Conservation (phyloP, 2,329 filamentous ascomycete species). For the Lachnellula arida region DNA sequence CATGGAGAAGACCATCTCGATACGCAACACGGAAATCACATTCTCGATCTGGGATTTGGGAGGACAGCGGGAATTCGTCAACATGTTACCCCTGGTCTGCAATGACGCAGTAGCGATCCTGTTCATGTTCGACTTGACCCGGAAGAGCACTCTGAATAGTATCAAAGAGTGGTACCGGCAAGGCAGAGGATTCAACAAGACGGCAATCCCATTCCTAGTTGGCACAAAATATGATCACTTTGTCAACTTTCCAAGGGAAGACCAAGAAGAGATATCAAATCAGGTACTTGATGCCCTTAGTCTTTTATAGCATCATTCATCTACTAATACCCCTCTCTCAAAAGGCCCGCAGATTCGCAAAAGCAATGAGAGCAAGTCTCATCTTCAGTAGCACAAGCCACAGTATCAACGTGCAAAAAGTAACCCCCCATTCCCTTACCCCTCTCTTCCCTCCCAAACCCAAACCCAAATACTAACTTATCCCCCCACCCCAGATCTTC, state of each 20-base stretch:
- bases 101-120: constrained; percentile 98
- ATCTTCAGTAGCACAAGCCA: constrained; percentile 99
- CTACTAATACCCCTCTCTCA: constrained; percentile 2
- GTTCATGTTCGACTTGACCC: constrained; percentile 98
- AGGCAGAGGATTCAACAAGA: constrained; percentile 98
- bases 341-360: constrained; percentile 89
- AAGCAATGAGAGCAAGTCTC: constrained; percentile 94
- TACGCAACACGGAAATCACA: constrained; percentile 98
- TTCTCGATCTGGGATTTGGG: constrained; percentile 99
- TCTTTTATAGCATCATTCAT: background rate
- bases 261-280: constrained; percentile 97
- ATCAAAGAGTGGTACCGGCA: constrained; percentile 99
- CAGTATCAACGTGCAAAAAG: constrained; percentile 99
- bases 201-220: constrained; percentile 95
- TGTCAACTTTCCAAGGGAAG: constrained; percentile 94
- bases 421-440: constrained; percentile 35
- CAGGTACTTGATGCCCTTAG: constrained; percentile 54
- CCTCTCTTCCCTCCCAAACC: background rate
- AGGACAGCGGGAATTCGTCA: constrained; percentile 97
- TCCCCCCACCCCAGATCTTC: constrained; percentile 69
- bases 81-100: constrained; percentile 98
- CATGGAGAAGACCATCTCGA: constrained; percentile 99
- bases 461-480: background rate
- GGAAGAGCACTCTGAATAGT: constrained; percentile 97
- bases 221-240: constrained; percentile 99